Conservation (phyloP, 164 flowering plant species). For the Magnolia officinalis region DNA sequence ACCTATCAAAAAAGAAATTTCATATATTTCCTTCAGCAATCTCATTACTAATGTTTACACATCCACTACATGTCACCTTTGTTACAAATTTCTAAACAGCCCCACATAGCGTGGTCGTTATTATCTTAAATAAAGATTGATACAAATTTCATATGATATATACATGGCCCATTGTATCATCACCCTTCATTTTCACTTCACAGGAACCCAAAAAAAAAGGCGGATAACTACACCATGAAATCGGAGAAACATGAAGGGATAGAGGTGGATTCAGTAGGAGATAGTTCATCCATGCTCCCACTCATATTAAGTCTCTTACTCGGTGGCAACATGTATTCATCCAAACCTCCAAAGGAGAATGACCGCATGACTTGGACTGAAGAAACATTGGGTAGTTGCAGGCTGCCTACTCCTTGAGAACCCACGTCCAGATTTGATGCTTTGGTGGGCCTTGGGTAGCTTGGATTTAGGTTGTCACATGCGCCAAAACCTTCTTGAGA, state of each 20-base stretch:
- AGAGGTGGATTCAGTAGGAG: neutral
- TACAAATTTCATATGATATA: neutral
- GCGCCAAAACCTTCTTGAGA: neutral
- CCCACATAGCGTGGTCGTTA: no score
- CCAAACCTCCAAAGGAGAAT: constrained; percentile 24
- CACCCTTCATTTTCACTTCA: no score
- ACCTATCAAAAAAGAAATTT: no score
- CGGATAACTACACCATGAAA: constrained; percentile 1
- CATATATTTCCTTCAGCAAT: no score
- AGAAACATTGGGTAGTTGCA: constrained; percentile 3
- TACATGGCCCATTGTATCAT: neutral
- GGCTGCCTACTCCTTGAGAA: neutral
- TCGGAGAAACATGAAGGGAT: constrained; percentile 3
- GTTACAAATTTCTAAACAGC: no score
- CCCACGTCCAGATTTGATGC: neutral
- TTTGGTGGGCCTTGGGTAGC: constrained; percentile 16
- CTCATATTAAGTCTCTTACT: constrained; percentile 13
- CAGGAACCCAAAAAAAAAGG: neutral
- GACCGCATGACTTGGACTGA: constrained; percentile 16
- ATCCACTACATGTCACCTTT: no score
- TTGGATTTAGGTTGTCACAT: neutral
- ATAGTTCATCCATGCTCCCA: neutral
- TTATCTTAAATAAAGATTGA: no score
- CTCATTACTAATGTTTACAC: no score
- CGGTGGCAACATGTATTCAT: constrained; percentile 22